phyloP scores from a whole-genome alignment of 2,329 filamentous ascomycete species.

The Byssochlamys sp. region DNA sequence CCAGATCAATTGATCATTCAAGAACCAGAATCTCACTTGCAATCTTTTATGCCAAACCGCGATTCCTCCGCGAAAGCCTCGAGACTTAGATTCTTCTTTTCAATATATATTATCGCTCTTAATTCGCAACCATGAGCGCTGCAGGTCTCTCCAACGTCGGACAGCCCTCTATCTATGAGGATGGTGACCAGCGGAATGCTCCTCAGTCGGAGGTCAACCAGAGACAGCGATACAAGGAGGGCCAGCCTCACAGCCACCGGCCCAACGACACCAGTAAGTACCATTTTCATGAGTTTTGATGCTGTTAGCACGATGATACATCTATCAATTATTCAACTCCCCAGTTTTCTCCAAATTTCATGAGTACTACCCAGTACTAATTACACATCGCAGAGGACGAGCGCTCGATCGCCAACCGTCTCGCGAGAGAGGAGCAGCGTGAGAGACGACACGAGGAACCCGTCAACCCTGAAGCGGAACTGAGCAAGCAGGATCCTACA shows the following conservation, averaged over 20 bases:
- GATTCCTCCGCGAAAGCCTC: neutral
- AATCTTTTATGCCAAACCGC: neutral
- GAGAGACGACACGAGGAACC: slow-evolving; percentile 16
- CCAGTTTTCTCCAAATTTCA: neutral
- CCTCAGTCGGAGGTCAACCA: slow-evolving; percentile 45
- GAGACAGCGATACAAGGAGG: slow-evolving; percentile 60
- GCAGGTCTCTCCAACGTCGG: slow-evolving; percentile 58
- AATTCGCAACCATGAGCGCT: slow-evolving; percentile 30
- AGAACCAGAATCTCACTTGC: neutral
- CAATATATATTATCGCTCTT: neutral
- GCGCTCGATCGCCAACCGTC: slow-evolving; percentile 37
- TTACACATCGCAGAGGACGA: slow-evolving; percentile 27
- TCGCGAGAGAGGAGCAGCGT: slow-evolving; percentile 24
- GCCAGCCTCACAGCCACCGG: slow-evolving; percentile 58
- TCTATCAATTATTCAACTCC: neutral
- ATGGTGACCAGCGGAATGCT: slow-evolving; percentile 62
- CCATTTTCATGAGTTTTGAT: neutral
- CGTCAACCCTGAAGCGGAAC: slow-evolving; percentile 25
- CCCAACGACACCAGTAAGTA: slow-evolving; percentile 60
- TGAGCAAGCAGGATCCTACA: slow-evolving; percentile 35
- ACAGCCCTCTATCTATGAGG: slow-evolving; percentile 58
- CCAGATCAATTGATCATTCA: neutral
- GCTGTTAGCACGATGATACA: neutral
- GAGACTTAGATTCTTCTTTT: neutral
- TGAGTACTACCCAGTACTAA: neutral